Percentiles rank a stretch among this genome's conserved stretches.
Conservation (phyloP, 2,329 filamentous ascomycete species). For the Epichloe typhina region DNA sequence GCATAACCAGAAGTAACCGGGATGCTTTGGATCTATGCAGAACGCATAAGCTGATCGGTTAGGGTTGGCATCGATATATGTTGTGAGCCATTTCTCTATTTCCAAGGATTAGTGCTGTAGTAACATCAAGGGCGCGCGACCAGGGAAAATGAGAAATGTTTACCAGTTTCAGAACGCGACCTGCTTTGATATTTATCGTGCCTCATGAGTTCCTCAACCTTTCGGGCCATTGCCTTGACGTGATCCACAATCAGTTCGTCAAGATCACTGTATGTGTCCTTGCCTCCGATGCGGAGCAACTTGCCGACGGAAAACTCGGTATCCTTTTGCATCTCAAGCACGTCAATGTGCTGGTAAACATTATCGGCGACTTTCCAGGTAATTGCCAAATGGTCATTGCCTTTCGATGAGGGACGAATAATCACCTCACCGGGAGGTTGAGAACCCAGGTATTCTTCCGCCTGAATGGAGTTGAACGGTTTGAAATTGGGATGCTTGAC, state of each 20-base stretch:
- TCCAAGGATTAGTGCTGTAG: too few species aligned
- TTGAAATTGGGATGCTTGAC: conserved; percentile 97
- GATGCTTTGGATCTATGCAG: conserved; percentile 82
- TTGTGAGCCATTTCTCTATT: conserved; percentile 85
- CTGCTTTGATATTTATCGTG: conserved; percentile 88
- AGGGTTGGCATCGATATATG: conserved; percentile 92
- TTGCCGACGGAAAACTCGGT: conserved; percentile 91
- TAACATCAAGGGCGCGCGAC: conserved; percentile 9
- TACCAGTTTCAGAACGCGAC: conserved; percentile 73
- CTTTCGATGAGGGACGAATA: conserved; percentile 89
- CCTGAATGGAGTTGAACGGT: conserved; percentile 82
- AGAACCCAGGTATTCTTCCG: conserved; percentile 82
- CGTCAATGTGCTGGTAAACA: conserved; percentile 96
- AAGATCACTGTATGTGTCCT: conserved; percentile 87
- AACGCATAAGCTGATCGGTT: conserved; percentile 89
- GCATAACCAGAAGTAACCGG: conserved; percentile 89
- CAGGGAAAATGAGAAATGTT: conserved; percentile 21
- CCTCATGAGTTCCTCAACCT: conserved; percentile 90
- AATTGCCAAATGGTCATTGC: conserved; percentile 85
- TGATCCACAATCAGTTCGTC: conserved; percentile 96
- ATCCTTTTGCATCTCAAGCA: conserved; percentile 91
- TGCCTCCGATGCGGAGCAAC: conserved; percentile 71
- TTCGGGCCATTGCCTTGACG: conserved; percentile 93
- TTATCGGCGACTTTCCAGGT: conserved; percentile 97
- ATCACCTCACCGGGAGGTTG: conserved; percentile 82